Evolutionary conservation across 2,329 filamentous ascomycete genomes (phyloP).

Genomic region (Conoideocrella luteorostrata): DNA sequence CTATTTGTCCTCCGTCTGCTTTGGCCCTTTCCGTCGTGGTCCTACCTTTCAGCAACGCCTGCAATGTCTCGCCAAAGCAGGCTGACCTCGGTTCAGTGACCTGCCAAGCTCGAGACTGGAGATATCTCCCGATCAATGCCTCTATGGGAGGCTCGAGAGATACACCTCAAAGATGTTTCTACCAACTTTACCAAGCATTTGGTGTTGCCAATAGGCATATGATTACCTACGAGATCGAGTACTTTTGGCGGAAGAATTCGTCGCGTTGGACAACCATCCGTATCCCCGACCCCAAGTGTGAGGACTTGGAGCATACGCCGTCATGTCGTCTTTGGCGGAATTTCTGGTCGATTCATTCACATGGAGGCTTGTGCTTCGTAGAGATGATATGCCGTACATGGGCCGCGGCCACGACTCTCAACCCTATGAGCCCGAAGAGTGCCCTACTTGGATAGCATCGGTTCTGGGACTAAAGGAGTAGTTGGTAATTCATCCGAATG

Average conservation of each 20-base stretch:
- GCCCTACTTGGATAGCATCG: conserved; percentile 7
- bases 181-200: conserved; percentile 21
- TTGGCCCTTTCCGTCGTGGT: conserved; percentile 11
- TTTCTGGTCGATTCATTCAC: conserved; percentile 17
- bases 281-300: conserved; percentile 14
- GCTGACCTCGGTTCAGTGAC: conserved; percentile 9
- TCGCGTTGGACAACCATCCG: conserved; percentile 13
- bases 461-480: conserved; percentile 5
- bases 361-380: conserved; percentile 18
- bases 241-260: conserved; percentile 18
- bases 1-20: conserved; percentile 12
- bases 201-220: conserved; percentile 18
- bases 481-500: conserved; percentile 5
- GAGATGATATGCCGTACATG: conserved; percentile 5
- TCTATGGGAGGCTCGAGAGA: conserved; percentile 18
- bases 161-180: conserved; percentile 20
- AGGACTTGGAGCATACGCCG: conserved; percentile 18
- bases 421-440: conserved; percentile 5
- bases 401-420: conserved; percentile 2
- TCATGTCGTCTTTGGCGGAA: conserved; percentile 18
- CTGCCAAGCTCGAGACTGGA: conserved; percentile 9
- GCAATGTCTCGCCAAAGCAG: conserved; percentile 12
- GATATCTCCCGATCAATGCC: conserved; percentile 11
- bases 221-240: conserved; percentile 20
- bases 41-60: conserved; percentile 9